These are phyloP conservation scores for Aspergillus sp. DNA, from an alignment of 2,329 filamentous ascomycete genomes.

Conservation along the genomic window DNA sequence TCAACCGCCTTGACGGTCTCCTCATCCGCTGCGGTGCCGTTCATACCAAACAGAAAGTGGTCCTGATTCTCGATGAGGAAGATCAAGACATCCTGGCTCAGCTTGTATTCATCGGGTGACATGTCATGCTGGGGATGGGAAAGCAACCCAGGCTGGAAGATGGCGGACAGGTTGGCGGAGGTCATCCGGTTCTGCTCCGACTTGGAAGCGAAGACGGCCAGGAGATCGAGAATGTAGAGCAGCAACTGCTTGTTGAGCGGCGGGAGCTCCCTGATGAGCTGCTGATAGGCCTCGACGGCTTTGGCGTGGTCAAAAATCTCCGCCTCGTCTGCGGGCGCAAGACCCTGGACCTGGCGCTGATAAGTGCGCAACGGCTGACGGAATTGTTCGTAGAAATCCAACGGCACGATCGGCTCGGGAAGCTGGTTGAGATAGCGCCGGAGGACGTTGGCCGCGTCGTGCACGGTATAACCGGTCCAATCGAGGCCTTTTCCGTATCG, in stretches of 20 bases:
- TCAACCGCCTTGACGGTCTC: slow-evolving; percentile 62
- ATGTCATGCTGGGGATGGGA: slow-evolving; percentile 93
- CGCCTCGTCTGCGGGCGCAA: slow-evolving; percentile 61
- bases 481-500: slow-evolving; percentile 93
- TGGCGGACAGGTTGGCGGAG: slow-evolving; percentile 85
- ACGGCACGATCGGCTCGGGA: slow-evolving; percentile 90
- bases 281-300: slow-evolving; percentile 78
- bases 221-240: slow-evolving; percentile 88
- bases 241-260: slow-evolving; percentile 88
- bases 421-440: slow-evolving; percentile 93
- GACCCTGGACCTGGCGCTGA: slow-evolving; percentile 63
- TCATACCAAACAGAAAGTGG: slow-evolving; percentile 97
- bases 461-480: slow-evolving; percentile 96
- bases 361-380: slow-evolving; percentile 69
- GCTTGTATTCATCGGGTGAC: slow-evolving; percentile 84
- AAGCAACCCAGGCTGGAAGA: slow-evolving; percentile 94
- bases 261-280: slow-evolving; percentile 84
- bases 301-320: slow-evolving; percentile 66
- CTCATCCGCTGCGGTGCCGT: slow-evolving; percentile 94
- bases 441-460: slow-evolving; percentile 95
- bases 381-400: slow-evolving; percentile 88
- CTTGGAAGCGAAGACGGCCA: slow-evolving; percentile 96
- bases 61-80: slow-evolving; percentile 98
- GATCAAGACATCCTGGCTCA: slow-evolving; percentile 95
- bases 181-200: slow-evolving; percentile 96